These are phyloP conservation scores for Adansonia digitata DNA, from an alignment of 345 rosid genomes.

Conservation along the genomic window DNA sequence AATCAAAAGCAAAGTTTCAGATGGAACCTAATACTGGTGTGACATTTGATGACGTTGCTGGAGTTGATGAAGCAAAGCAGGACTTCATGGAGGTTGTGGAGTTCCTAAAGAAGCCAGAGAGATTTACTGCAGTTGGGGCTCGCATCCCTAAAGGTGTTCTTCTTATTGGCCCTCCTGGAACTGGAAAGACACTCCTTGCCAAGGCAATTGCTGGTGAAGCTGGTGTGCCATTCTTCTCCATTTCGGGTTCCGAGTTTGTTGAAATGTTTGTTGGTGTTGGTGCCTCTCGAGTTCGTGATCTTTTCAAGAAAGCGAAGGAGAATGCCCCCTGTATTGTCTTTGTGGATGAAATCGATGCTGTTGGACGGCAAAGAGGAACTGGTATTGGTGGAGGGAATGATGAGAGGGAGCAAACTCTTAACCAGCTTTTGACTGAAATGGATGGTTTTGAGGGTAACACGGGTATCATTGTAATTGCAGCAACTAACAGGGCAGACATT, in stretches of 20 bases:
- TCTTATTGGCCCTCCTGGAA: conserved; percentile 96
- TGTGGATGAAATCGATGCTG: conserved; percentile 98
- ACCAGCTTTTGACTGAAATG: conserved; percentile 96
- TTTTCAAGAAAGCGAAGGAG: conserved; percentile 92
- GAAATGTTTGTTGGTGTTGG: conserved; percentile 99
- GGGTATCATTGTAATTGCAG: conserved; percentile 86
- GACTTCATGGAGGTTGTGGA: conserved; percentile 99
- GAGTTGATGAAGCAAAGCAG: conserved; percentile 99
- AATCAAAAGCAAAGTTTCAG: conserved; percentile 95
- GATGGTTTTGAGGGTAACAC: conserved; percentile 98
- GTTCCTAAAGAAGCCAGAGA: conserved; percentile 97
- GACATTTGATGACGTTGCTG: conserved; percentile 97
- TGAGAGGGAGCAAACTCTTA: conserved; percentile 96
- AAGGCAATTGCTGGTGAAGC: conserved; percentile 99
- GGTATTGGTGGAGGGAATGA: conserved; percentile 98
- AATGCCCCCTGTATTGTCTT: conserved; percentile 97
- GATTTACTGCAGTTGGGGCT: conserved; percentile 96
- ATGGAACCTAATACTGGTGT: conserved; percentile 99
- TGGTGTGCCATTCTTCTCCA: conserved; percentile 94
- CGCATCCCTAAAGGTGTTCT: conserved; percentile 97
- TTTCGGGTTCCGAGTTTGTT: conserved; percentile 96
- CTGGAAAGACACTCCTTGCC: conserved; percentile 97
- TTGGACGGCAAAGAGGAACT: conserved; percentile 91
- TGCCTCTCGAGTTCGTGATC: conserved; percentile 94
- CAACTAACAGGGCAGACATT: conserved; percentile 93